Evolutionary conservation across 148 eudicot genomes (phyloP).

Genomic region (Silene uniflora): DNA sequence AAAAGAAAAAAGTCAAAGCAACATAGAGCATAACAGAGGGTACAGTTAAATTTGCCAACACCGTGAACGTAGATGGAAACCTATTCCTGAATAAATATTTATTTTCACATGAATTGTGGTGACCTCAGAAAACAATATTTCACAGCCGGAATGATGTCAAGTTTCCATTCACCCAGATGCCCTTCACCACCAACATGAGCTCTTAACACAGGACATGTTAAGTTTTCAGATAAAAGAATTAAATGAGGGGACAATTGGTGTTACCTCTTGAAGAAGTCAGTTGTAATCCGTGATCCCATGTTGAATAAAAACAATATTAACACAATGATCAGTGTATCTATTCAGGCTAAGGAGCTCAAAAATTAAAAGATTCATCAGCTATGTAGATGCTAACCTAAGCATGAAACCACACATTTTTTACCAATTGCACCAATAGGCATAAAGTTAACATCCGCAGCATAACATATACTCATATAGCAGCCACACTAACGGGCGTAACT

Average conservation of each 20-base stretch:
- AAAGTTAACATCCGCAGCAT: too few relatives aligned
- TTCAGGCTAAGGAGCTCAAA: slow-evolving; percentile 30
- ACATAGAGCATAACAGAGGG: background rate
- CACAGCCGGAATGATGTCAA: background rate
- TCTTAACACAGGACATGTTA: background rate
- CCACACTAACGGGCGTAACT: too few relatives aligned
- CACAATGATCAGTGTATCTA: slow-evolving; percentile 38
- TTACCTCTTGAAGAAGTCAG: slow-evolving; percentile 37
- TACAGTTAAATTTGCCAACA: too few relatives aligned
- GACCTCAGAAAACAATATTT: background rate
- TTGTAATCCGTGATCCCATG: slow-evolving; percentile 29
- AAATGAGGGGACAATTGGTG: background rate
- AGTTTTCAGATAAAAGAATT: background rate
- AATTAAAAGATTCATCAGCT: background rate
- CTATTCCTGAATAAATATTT: background rate
- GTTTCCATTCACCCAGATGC: background rate
- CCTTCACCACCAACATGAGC: background rate
- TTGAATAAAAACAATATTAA: slow-evolving; percentile 38
- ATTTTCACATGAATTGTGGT: background rate
- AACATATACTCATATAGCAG: too few relatives aligned
- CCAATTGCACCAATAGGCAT: background rate
- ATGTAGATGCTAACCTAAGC: slow-evolving; percentile 1
- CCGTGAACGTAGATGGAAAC: background rate
- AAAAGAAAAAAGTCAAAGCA: background rate
- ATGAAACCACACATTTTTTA: background rate